Evolutionary conservation across 129 eudicot species (phyloP), one percentile per base, ranked within the genome.

Genomic region (Escallonia herrerae): DNA sequence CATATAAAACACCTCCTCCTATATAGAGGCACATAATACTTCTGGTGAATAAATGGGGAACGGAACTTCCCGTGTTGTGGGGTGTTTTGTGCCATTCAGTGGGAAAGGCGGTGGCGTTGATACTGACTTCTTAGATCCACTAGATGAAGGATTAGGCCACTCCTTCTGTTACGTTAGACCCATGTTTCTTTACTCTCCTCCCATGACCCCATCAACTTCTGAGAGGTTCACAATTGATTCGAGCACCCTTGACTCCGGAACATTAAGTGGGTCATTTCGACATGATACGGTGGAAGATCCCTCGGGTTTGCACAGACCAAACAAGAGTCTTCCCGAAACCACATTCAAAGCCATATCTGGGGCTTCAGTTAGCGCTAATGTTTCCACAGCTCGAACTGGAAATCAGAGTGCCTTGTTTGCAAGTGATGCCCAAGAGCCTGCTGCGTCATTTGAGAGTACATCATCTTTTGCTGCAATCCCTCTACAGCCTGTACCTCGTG

Each of bases 291-390:
- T 43, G 46, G 52, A 38, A 22, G 69, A 65, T 49, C 43, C 41
- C 4, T 67, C 71, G 7, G 50, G 53, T 9, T 22, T 55, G 39
- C 60, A 43, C 48, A 63, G 53, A 56, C 56, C 48, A 8, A 63
- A 63, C 53, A 63, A 47, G 57, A 41, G 63, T 43, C 43, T 67
- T 15, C 40, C 62, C 3, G 62, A 67, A 22, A 67, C 71, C 43
- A 55, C 62, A 5, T 67, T 67, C 22, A 67, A 67, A 43, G 62
- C 71, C 5, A 67, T 67, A 55, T 67, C 71, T 0, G 71, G 71
- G 41, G 71, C 71, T 4, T 67, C 71, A 37, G 71, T 67, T 43
- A 67, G 71, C 43, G 71, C 71, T 43, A 67, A 67, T 43, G 61
- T 55, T 10, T 54, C 62, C 12, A 67, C 71, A 14, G 62, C 71